Evolutionary conservation across 75 land plant genomes (phyloP), one percentile per base, ranked within the genome.

Genomic region (Cunninghamia lanceolata): DNA sequence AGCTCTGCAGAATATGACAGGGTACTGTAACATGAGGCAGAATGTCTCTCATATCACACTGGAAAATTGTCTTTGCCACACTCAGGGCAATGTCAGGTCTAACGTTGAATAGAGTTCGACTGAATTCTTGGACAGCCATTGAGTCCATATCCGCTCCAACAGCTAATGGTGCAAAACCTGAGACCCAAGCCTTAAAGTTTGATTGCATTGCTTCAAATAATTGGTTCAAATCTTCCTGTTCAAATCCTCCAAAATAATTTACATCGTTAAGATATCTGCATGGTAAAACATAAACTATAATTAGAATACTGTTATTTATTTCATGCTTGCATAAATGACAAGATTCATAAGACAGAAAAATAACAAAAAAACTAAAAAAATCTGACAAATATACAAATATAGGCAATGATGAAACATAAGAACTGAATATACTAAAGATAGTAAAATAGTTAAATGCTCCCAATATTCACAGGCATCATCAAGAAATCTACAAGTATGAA

Each of bases 91-190:
- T 97, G 88, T 96, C 99, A 30, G 99, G 98, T 32, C 98, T 89
- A 78, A 97, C 85, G 84, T 93, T 96, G 91, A 96, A 97, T 30
- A 96, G 88, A 8, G 96, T 97, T 85, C 99, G 84, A 82, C 99
- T 96, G 88, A 97, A 97, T 73, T 97, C 99, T 80, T 97, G 99
- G 9, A 96, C 95, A 21, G 94, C 94, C 52, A 89, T 86, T 0
- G 95, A 94, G 16, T 97, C 96, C 91, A 97, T 92, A 92, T 96
- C 98, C 16, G 92, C 95, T 5, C 99, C 96, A 13, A 96, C 93
- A 8, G 90, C 92, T 6, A 96, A 91, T 3, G 99, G 99, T 11
- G 99, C 98, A 85, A 97, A 97, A 11, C 99, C 99, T 0, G 93
- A 90, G 17, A 91, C 90, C 99, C 99, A 96, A 13, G 98, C 98